Evolutionary conservation across 495 filamentous ascomycete genomes (phyloP).

Genomic region (Eremomyces bilateralis): DNA sequence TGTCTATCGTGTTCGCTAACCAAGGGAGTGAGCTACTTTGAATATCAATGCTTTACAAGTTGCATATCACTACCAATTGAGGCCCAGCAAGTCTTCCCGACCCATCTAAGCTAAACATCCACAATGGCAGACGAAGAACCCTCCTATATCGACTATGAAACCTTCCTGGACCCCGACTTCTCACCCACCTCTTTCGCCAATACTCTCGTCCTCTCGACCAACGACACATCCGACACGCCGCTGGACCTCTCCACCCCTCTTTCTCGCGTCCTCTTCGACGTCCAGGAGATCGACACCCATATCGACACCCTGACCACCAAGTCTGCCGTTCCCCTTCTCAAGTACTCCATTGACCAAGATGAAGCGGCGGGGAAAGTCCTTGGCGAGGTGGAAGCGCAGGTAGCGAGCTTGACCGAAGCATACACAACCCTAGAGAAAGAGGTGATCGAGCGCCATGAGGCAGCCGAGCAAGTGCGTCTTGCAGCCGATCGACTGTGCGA

Average conservation of each 20-base stretch:
- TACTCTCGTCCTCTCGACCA: constrained; percentile 66
- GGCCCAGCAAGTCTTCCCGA: too few species aligned
- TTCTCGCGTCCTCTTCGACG: constrained; percentile 84
- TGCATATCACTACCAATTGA: too few species aligned
- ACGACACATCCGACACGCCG: constrained; percentile 74
- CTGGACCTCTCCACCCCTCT: constrained; percentile 87
- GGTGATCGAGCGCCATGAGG: constrained; percentile 58
- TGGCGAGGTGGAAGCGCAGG: constrained; percentile 48
- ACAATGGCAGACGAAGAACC: constrained; percentile 28
- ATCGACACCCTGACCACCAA: constrained; percentile 76
- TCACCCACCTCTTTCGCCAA: constrained; percentile 66
- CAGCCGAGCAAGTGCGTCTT: constrained; percentile 53
- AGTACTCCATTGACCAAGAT: constrained; percentile 50
- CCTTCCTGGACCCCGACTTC: constrained; percentile 72
- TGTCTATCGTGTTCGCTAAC: constrained; percentile 1
- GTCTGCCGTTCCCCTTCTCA: constrained; percentile 62
- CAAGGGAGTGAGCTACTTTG: not conserved
- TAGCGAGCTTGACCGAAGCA: constrained; percentile 55
- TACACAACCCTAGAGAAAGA: constrained; percentile 68
- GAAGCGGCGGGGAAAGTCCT: constrained; percentile 47
- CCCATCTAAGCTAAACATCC: too few species aligned
- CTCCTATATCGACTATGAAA: constrained; percentile 92
- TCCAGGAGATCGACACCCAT: constrained; percentile 91
- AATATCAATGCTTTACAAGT: too few species aligned
- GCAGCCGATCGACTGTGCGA: constrained; percentile 55